Base-by-base conservation (phyloP, 345 rosid species). In the Hibiscus trionum region DNA sequence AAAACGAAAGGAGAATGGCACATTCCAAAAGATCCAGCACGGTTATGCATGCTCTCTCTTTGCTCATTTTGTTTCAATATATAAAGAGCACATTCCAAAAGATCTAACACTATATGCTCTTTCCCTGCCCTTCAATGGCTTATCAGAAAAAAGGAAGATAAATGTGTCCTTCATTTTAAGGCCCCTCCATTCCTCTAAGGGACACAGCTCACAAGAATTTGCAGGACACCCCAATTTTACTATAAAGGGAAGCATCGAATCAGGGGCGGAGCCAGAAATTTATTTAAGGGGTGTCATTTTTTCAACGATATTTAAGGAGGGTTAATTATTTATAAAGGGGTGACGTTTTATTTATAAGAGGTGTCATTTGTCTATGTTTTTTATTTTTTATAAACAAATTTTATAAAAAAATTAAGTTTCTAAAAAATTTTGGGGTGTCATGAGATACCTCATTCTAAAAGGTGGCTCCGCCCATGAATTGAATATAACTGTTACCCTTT, bases 121-220 rank as follows among this genome's bases (percentile, higher is more conserved):
- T 56, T 35, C 7, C n/a, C 11, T 69, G 46, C 63, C 73, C 9
- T 12, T 39, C 44, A 39, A 6, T 7, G 44, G 9, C 44, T 39
- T 39, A 7, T 39, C 11, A 39, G 10, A 42, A 66, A 66, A 26
- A 15, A 64, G 4, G 4, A 64, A 5, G 35, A 31, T 11, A 46
- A 11, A 11, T 24, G 60, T 53, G 64, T n/a, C 66, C 74, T 55
- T 15, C 9, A 7, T 29, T 57, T 7, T 17, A 31, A 29, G 79
- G 19, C 37, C 81, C 61, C 56, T 74, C 52, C 81, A 50, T 31
- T 73, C 66, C 62, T 47, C 78, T 31, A 78, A 81, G 72, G 77
- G 77, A 62, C 66, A 21, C 27, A 17, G 9, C 59, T 55, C 59
- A 55, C 19, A 63, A 66, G 35, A 26, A 26, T 65, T 44, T 50